Base-by-base conservation (phyloP, 1,139 yeast species). In the Suhomyces chickasaworum region DNA sequence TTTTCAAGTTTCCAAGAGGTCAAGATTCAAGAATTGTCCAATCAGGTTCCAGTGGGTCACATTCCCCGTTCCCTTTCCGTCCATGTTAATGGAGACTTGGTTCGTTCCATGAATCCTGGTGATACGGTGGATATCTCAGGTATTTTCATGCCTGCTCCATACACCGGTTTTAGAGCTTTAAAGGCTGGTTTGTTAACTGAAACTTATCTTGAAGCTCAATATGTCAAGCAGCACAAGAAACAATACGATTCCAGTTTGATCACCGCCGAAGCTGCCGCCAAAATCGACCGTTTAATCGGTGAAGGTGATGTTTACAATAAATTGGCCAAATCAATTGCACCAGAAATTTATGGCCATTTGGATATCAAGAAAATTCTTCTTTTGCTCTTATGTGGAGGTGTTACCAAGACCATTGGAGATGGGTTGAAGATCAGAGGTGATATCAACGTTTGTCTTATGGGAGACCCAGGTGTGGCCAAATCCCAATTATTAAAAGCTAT, bases 401-500 rank as follows among this genome's bases (percentile, higher is more conserved):
- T 91, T 29, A 88, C 96, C 45, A 95, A 95, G 65, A 89, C 84
- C 61, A 83, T 91, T 57, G 96, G 96, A 38, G 99, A 95, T 69
- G 99, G 99, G 53, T 83, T 95, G 86, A 84, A 86, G 61, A 93
- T 95, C 61, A 84, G 99, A 74, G 99, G 99, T 62, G 99, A 95
- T 64, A 89, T 95, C 55, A 95, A 95, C 64, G 83, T 95, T 45
- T 88, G 98, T 71, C 78, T 95, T 47, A 93, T 95, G 98, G 99
- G 99, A 57, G 99, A 95, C 61, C 99, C 99, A 33, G 99, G 99
- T 77, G 99, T 95, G 47, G 99, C 99, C 59, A 95, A 95, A 68
- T 93, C 99, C 1, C 99, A 95, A 76, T 75, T 95, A 59, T 76
- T 95, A 53, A 93, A 93, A 65, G 89, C 96, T 30, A 89, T 95